A percentile compares a stretch with the other conserved stretches of the same genome.
These are phyloP conservation scores for Gentiana dahurica DNA, from an alignment of 257 asterid genomes.

Conservation along the genomic window DNA sequence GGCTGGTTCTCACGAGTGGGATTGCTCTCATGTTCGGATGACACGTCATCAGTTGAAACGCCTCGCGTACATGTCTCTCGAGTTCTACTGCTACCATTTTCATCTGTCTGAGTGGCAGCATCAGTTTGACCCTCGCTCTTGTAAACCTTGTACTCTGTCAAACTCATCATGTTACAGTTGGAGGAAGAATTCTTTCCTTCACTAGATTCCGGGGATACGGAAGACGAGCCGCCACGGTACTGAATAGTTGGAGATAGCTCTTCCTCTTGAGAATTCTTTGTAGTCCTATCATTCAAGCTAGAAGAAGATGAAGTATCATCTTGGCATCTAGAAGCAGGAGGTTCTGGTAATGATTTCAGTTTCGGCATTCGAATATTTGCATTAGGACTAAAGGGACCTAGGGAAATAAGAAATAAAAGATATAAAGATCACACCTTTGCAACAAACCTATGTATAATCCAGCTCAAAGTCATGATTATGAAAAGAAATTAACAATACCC, in stretches of 20 bases:
- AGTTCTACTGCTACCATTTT: constrained; percentile 25
- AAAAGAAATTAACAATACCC: too few relatives aligned
- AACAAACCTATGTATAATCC: too few relatives aligned
- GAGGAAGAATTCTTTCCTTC: constrained; percentile 43
- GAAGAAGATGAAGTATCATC: constrained; percentile 87
- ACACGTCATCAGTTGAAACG: constrained; percentile 53
- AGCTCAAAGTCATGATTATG: too few relatives aligned
- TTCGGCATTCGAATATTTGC: constrained; percentile 41
- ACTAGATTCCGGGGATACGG: constrained; percentile 56
- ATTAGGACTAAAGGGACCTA: constrained; percentile 67
- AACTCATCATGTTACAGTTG: constrained; percentile 61
- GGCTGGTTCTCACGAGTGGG: constrained; percentile 17
- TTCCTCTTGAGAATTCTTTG: constrained; percentile 65
- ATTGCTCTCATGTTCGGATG: constrained; percentile 25
- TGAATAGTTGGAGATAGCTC: constrained; percentile 57
- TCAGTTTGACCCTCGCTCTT: constrained; percentile 63
- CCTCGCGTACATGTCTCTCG: constrained; percentile 56
- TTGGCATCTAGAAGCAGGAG: constrained; percentile 73
- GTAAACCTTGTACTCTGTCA: constrained; percentile 74
- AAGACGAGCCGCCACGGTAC: constrained; percentile 42
- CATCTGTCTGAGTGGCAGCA: constrained; percentile 97
- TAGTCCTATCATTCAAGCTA: constrained; percentile 54
- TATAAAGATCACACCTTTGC: too few relatives aligned
- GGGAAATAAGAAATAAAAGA: constrained; percentile 7
- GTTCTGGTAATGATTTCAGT: constrained; percentile 71